phyloP scores from a whole-genome alignment of 2,329 filamentous ascomycete genomes.

The Sarocladiaceae sp. region DNA sequence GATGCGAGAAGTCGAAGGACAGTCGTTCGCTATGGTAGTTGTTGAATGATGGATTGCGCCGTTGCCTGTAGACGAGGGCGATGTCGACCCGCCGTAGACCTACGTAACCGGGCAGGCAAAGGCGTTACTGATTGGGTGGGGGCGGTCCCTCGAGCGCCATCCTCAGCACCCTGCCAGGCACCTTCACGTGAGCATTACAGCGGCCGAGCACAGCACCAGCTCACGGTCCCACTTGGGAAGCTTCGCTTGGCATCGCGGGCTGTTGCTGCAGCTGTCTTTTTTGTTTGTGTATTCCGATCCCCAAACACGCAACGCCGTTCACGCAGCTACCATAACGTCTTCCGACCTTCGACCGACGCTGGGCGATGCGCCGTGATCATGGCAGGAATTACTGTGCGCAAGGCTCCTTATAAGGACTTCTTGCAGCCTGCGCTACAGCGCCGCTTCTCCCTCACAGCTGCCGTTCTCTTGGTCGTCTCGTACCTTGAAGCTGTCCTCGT shows the following conservation, averaged over 20 bases:
- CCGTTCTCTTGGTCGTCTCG: slow-evolving; percentile 64
- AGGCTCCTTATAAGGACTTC: slow-evolving; percentile 76
- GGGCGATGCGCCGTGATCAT: slow-evolving; percentile 45
- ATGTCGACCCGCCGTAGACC: neutral
- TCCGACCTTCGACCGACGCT: slow-evolving; percentile 11
- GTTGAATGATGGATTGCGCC: neutral
- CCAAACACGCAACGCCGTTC: neutral
- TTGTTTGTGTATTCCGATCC: slow-evolving; percentile 2
- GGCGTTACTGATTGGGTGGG: slow-evolving; percentile 3
- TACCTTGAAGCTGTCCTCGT: slow-evolving; percentile 70
- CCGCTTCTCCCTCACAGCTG: slow-evolving; percentile 76
- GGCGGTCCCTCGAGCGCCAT: neutral
- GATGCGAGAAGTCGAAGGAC: neutral
- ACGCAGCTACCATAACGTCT: neutral
- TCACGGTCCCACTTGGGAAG: neutral
- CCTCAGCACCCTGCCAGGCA: neutral
- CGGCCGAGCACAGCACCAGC: neutral
- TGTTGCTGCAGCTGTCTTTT: slow-evolving; percentile 8
- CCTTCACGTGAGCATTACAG: slow-evolving; percentile 7
- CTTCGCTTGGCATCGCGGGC: slow-evolving; percentile 2
- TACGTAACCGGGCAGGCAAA: slow-evolving; percentile 6
- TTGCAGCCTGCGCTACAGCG: slow-evolving; percentile 84
- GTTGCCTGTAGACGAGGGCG: slow-evolving; percentile 7
- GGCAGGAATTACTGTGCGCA: slow-evolving; percentile 51
- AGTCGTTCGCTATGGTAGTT: neutral